These are phyloP conservation scores for Thuidium tamariscinum DNA, from an alignment of 225 moss, liverwort and hornwort genomes.

Conservation along the genomic window DNA sequence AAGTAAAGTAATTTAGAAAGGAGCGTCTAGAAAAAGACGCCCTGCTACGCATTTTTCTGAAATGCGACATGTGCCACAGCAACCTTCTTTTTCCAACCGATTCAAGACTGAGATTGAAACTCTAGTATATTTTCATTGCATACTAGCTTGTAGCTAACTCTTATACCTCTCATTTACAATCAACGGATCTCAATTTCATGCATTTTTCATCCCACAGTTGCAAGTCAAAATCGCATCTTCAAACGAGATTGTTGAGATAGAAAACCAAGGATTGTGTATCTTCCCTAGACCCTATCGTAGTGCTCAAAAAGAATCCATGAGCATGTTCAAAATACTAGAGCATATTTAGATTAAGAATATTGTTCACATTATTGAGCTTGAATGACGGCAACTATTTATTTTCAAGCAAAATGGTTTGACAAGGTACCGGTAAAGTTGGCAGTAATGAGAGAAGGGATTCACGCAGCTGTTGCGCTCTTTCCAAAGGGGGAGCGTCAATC, in stretches of 20 bases:
- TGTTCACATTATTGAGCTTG: not conserved
- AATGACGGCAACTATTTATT: not conserved
- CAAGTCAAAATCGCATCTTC: not conserved
- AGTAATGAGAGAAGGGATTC: constrained; percentile 31
- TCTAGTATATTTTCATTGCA: not conserved
- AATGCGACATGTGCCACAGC: no score
- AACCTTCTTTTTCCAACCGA: no score
- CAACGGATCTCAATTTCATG: not conserved
- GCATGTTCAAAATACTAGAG: not conserved
- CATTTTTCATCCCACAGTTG: not conserved
- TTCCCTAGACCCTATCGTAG: not conserved
- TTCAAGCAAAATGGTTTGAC: not conserved
- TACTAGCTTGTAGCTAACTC: not conserved
- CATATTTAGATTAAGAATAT: not conserved
- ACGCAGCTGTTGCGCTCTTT: constrained; percentile 20
- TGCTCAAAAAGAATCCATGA: no score
- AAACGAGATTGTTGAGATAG: not conserved
- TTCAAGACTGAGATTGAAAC: not conserved
- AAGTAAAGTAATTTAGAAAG: not conserved
- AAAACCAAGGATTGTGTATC: not conserved
- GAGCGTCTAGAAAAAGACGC: not conserved
- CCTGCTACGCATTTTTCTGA: no score
- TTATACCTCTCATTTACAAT: not conserved
- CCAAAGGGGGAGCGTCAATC: not conserved
- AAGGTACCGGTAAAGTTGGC: constrained; percentile 37